A percentile compares a stretch with the other conserved stretches of the same genome.
Conservation (phyloP, 257 asterid species). For the Solanum sitiens region DNA sequence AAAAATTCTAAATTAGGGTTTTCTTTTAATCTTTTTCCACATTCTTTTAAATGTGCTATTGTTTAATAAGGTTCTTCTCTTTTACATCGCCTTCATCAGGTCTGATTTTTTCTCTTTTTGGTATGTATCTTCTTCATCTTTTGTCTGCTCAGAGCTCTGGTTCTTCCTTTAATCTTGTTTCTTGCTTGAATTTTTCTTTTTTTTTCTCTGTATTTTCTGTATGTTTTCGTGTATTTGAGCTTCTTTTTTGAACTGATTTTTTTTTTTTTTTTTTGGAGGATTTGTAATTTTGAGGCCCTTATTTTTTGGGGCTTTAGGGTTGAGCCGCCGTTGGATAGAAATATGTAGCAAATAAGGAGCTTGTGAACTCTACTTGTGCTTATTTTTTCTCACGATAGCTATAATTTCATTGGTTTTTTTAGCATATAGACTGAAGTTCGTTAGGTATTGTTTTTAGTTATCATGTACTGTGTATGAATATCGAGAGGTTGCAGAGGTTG, state of each 20-base stretch:
- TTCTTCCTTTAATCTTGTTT: neutral
- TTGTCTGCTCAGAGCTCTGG: neutral
- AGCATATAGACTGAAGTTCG: neutral
- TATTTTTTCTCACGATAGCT: neutral
- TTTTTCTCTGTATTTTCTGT: too few species aligned
- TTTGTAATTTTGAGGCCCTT: neutral
- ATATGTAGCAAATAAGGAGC: neutral
- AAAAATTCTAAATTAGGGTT: too few species aligned
- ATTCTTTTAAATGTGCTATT: too few species aligned
- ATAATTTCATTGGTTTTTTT: neutral
- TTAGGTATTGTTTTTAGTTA: neutral
- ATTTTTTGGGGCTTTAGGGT: neutral
- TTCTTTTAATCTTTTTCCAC: too few species aligned
- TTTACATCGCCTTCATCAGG: neutral
- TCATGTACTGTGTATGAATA: neutral
- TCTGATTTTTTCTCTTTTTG: neutral
- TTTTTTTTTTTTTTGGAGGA: too few species aligned
- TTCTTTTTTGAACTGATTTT: neutral
- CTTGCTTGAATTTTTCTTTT: neutral
- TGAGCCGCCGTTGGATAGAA: neutral
- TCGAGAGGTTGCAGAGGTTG: fast-evolving
- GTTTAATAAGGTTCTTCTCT: too few species aligned
- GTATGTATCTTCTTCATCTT: neutral
- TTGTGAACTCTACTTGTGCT: neutral
- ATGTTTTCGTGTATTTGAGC: neutral